phyloP scores from a whole-genome alignment of 257 asterid species.

The Solanum pimpinellifolium region DNA sequence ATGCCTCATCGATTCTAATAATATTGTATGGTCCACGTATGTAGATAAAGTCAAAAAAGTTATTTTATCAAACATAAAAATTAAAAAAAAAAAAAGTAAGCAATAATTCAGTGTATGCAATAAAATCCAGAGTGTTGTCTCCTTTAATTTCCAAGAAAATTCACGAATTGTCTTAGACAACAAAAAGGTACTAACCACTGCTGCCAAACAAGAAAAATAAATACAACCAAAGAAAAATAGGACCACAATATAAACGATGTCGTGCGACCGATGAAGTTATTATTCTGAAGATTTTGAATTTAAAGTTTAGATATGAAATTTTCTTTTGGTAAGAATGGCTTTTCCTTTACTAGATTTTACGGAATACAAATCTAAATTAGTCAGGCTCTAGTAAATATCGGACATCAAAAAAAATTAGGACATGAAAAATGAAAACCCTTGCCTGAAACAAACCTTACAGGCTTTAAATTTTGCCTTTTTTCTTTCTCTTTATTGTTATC shows the following conservation, averaged over 20 bases:
- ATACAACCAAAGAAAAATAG: not conserved
- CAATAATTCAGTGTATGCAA: not conserved
- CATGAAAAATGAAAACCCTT: not conserved
- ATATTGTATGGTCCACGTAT: not conserved
- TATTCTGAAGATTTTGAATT: fast-evolving
- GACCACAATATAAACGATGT: not conserved
- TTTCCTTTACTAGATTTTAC: fast-evolving
- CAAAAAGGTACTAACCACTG: not conserved
- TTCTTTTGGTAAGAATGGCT: no score
- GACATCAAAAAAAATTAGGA: not conserved
- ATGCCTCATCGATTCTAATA: not conserved
- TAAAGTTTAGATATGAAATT: not conserved
- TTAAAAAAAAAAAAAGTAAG: not conserved
- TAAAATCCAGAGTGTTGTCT: not conserved
- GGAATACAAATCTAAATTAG: no score
- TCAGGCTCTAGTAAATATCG: no score
- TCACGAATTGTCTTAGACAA: not conserved
- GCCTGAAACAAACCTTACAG: not conserved
- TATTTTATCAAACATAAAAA: not conserved
- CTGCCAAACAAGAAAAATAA: not conserved
- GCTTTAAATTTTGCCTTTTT: not conserved
- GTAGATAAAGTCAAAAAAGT: not conserved
- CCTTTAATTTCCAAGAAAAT: not conserved
- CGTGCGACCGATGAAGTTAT: not conserved
- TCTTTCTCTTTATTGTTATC: not conserved